phyloP scores from a whole-genome alignment of 345 rosid species.

The Isatis tinctoria region DNA sequence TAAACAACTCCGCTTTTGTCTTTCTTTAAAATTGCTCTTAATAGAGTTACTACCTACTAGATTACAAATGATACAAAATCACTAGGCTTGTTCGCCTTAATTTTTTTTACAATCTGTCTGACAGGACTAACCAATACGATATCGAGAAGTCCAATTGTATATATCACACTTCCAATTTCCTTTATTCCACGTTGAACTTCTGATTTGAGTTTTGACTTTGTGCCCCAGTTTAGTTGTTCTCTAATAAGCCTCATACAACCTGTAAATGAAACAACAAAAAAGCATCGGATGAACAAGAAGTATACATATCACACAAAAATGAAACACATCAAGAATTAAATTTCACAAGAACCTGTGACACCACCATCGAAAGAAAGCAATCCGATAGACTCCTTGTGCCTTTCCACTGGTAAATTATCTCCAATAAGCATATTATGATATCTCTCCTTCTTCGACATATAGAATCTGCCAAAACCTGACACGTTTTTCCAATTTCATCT shows the following conservation, averaged over 20 bases:
- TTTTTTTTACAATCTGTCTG: slow-evolving; percentile 7
- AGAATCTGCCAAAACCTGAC: slow-evolving; percentile 15
- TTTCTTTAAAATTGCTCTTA: no score
- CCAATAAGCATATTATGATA: slow-evolving; percentile 34
- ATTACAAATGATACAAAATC: no score
- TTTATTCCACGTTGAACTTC: slow-evolving; percentile 87
- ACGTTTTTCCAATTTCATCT: slow-evolving; percentile 34
- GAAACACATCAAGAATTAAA: not conserved
- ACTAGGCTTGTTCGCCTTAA: not conserved
- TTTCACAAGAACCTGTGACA: slow-evolving; percentile 55
- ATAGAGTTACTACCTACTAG: no score
- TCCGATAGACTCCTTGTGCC: slow-evolving; percentile 65
- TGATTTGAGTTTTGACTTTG: slow-evolving; percentile 82
- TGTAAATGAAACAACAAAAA: slow-evolving; percentile 26
- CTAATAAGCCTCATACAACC: slow-evolving; percentile 94
- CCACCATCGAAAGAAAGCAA: slow-evolving; percentile 96
- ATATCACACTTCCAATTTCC: slow-evolving; percentile 93
- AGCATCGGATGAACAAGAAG: not conserved
- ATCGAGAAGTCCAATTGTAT: slow-evolving; percentile 95
- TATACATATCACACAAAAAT: not conserved
- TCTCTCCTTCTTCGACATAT: slow-evolving; percentile 57
- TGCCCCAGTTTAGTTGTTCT: slow-evolving; percentile 89
- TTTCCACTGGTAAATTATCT: slow-evolving; percentile 27
- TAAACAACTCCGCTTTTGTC: no score
- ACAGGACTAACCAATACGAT: slow-evolving; percentile 72